Percentiles rank a stretch among this genome's conserved stretches.
Conservation (phyloP, 305 asterid species). For the Lippia alba region DNA sequence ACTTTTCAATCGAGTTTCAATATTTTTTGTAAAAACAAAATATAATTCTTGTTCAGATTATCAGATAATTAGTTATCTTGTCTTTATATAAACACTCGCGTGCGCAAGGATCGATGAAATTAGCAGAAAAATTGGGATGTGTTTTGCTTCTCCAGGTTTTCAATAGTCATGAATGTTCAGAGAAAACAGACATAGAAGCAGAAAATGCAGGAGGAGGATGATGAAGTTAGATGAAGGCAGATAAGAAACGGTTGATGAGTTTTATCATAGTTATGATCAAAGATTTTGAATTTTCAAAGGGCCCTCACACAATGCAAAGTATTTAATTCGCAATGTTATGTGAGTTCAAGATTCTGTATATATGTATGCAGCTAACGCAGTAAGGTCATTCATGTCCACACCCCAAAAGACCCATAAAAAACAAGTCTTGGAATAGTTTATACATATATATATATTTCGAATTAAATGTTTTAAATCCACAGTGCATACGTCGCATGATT, state of each 20-base stretch:
- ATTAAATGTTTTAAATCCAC: slow-evolving; percentile 33
- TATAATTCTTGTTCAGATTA: too few relatives aligned
- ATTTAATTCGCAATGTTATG: neutral
- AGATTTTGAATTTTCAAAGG: neutral
- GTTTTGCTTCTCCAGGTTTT: too few relatives aligned
- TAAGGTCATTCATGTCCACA: slow-evolving; percentile 47
- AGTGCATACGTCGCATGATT: slow-evolving; percentile 43
- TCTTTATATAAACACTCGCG: too few relatives aligned
- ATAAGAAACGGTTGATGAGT: neutral
- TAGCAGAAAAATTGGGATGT: too few relatives aligned
- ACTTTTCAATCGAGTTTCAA: too few relatives aligned
- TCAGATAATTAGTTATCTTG: too few relatives aligned
- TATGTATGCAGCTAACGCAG: slow-evolving; percentile 17
- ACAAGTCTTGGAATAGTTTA: slow-evolving; percentile 20
- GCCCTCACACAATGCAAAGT: slow-evolving; percentile 8
- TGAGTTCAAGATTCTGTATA: slow-evolving; percentile 5
- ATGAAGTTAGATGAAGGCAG: neutral
- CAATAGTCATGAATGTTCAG: too few relatives aligned
- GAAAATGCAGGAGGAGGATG: neutral
- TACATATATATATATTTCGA: neutral
- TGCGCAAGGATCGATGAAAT: too few relatives aligned
- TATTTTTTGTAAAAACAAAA: too few relatives aligned
- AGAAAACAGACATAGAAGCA: too few relatives aligned
- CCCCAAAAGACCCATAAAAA: slow-evolving; percentile 47
- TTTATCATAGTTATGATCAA: neutral